Percentiles rank a stretch among this genome's conserved stretches.
Evolutionary conservation across 495 filamentous ascomycete species (phyloP).

Genomic region (Lichina pygmaea): DNA sequence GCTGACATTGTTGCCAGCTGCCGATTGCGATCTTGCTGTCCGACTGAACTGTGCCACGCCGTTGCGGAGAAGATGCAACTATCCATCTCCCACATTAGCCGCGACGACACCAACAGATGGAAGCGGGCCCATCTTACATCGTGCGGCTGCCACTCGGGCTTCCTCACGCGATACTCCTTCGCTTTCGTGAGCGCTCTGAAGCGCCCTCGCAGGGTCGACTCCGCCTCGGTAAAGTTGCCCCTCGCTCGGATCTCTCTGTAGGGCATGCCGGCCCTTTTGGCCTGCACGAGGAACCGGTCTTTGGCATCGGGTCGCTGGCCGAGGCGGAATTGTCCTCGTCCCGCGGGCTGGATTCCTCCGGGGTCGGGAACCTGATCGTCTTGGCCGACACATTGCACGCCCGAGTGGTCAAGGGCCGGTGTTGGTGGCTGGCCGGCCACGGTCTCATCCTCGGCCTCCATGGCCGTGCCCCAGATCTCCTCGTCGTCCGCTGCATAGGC

Average conservation of each 20-base stretch:
- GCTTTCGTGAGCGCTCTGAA: constrained; percentile 56
- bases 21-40: constrained; percentile 1
- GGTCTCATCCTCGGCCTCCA: too few species aligned
- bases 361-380: too few species aligned
- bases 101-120: constrained; percentile 8
- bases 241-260: constrained; percentile 52
- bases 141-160: constrained; percentile 44
- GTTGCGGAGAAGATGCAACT: constrained; percentile 22
- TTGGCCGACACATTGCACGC: too few species aligned
- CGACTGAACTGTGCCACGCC: constrained; percentile 16
- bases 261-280: constrained; percentile 35
- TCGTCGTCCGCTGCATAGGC: too few species aligned
- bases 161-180: constrained; percentile 44
- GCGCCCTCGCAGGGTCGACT: constrained; percentile 66
- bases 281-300: constrained; percentile 36
- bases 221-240: constrained; percentile 47
- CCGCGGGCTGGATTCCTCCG: too few species aligned
- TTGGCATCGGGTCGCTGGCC: constrained; percentile 10
- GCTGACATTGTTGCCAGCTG: not conserved
- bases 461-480: too few species aligned
- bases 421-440: too few species aligned
- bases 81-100: constrained; percentile 10
- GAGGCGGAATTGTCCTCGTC: too few species aligned
- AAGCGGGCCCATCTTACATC: constrained; percentile 33
- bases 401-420: too few species aligned